Evolutionary conservation across 768 basidiomycete species (phyloP), one percentile per base, ranked within the genome.

Genomic region (Suillus subaureus): DNA sequence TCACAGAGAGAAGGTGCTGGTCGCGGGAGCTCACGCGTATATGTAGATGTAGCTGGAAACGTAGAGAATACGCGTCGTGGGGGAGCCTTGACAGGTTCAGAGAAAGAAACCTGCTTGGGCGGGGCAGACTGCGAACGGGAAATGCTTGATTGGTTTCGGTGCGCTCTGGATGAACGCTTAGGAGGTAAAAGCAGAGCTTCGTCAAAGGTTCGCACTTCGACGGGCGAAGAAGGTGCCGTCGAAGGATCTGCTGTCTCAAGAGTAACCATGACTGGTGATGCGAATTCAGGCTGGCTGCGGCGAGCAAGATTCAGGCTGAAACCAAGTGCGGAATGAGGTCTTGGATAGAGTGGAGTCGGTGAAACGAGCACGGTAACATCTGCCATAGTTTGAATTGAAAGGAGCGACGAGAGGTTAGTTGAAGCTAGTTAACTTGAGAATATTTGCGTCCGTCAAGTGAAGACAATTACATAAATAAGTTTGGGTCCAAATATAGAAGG

Each of bases 1-100:
- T 79, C 73, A 91, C 89, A 82, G 56, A 91, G 79, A 56, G 87
- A 86, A 18, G 89, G 89, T 63, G 87, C 84, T 60, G 89, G 89
- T 6, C 81, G 84, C 40, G 85, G 74, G 35, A 87, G 80, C 66
- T 87, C 84, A 13, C 83, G 61, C 12, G 67, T 70, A 18, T 69
- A 61, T 2, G 67, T 13, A 3, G 65, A 61, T 2, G 64, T 42
- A n/a, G 37, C 33, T 61, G 63, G 16, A 33, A 68, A 69, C 0
- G 73, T 61, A 39, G 69, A 71, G 43, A 67, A 68, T 6, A 62
- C 26, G 37, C 67, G 72, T 23, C 68, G 64, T 62, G 63, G 39
- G 51, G 63, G 67, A 18, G 47, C 64, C 8, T 63, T 51, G 40
- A 37, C 5, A 23, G 63, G 45, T 13, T 61, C 69, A 6, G 60